A percentile compares a stretch with the other conserved stretches of the same genome.
Conservation (phyloP, 2,329 filamentous ascomycete species). For the Aspergillus uvarum region DNA sequence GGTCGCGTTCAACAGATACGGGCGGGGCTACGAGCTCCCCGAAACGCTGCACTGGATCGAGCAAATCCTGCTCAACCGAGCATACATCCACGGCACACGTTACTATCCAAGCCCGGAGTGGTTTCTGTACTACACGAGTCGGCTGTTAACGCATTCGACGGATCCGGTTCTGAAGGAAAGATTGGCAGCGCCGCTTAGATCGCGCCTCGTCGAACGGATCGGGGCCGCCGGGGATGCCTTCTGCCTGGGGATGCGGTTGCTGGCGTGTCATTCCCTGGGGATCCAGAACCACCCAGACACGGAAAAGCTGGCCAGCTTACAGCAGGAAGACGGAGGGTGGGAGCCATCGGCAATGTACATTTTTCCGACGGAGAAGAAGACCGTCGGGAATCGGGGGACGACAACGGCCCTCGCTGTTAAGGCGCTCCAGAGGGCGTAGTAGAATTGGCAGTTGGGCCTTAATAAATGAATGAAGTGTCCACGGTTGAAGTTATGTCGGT, state of each 20-base stretch:
- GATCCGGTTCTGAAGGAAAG: background rate
- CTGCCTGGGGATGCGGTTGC: background rate
- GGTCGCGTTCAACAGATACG: conserved; percentile 4
- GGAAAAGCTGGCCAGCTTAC: background rate
- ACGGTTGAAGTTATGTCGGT: too few species aligned
- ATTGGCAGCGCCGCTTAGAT: background rate
- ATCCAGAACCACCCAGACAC: background rate
- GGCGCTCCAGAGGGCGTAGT: background rate
- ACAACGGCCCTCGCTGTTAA: background rate
- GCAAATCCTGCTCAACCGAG: conserved; percentile 3
- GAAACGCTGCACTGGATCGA: conserved; percentile 1
- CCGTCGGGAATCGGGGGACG: background rate
- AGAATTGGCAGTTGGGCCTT: too few species aligned
- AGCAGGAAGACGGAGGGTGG: background rate
- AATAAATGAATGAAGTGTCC: too few species aligned
- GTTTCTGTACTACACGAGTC: conserved; percentile 7
- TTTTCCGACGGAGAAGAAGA: background rate
- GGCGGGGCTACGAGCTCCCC: conserved; percentile 3
- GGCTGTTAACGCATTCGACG: background rate
- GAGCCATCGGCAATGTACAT: background rate
- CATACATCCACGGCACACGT: conserved; percentile 10
- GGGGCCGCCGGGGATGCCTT: background rate
- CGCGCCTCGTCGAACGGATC: background rate
- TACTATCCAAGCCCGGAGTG: conserved; percentile 9
- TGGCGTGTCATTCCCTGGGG: background rate